Base-by-base conservation (phyloP, 768 basidiomycete species). In the Amanita thiersii region DNA sequence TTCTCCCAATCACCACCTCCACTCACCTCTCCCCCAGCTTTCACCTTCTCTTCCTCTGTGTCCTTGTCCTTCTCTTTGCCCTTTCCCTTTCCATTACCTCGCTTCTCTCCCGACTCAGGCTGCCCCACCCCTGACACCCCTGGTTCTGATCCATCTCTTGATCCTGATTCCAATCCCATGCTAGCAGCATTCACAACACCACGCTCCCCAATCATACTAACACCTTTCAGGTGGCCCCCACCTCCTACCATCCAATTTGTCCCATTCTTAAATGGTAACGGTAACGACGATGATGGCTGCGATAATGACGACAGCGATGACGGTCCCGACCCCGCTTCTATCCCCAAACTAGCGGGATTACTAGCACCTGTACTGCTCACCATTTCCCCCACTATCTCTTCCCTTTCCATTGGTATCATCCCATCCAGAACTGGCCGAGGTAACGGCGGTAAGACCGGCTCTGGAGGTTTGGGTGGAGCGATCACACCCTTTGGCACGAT, bases 401-500 rank as follows among this genome's bases (percentile, higher is more conserved):
- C 30, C 24, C 37, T 43, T 12, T 48, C 51, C 51, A 47, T 50
- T 18, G 39, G 31, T 40, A 43, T 43, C 35, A 50, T 32, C 37
- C 37, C 39, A 33, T 37, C 39, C 17, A 39, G 20, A 29, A 44
- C 47, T 32, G 44, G 43, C n/a, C n/a, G n/a, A n/a, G n/a, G n/a
- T n/a, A n/a, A n/a, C n/a, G n/a, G n/a, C n/a, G 38, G 51, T 28
- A 37, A 28, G 14, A 43, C 38, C 39, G 46, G 48, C 28, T 47
- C 45, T 26, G 26, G 20, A 19, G 30, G 2, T 20, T 12, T 5
- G 40, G 9, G 18, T 9, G 32, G 12, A 9, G 31, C 31, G 17
- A 54, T 48, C 14, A 47, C 56, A 3, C 47, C 49, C 43, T 50
- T 50, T 7, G 57, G 58, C 21, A 48, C 43, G 5, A 69, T 28